Percentiles rank a stretch among this genome's conserved stretches.
Conservation (phyloP, 306 rosid genomes). For the Heteromeles arbutifolia region DNA sequence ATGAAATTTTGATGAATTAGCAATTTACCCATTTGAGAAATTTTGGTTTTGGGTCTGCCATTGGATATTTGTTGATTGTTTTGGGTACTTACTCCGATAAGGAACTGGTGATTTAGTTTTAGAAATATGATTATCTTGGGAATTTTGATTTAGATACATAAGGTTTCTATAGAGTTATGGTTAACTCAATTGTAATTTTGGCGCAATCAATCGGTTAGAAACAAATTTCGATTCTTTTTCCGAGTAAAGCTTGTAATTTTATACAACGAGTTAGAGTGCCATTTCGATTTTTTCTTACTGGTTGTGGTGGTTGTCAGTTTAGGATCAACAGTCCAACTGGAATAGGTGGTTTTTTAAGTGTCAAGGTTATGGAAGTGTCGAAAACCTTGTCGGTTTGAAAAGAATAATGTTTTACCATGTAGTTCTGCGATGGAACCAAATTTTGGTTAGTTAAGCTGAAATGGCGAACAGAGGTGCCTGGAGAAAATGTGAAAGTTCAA, state of each 20-base stretch:
- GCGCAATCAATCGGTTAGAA: background rate
- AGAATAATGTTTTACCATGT: background rate
- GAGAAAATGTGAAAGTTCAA: background rate
- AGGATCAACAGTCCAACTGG: background rate
- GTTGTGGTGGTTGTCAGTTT: background rate
- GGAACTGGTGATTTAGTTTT: background rate
- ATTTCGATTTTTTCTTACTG: background rate
- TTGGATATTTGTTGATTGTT: background rate
- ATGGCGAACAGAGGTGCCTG: background rate
- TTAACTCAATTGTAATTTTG: background rate
- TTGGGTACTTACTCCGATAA: background rate
- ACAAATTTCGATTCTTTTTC: background rate
- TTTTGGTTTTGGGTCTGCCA: background rate
- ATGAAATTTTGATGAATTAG: background rate
- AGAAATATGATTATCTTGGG: background rate
- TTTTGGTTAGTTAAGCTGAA: background rate
- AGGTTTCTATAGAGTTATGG: background rate
- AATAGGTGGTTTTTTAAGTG: background rate
- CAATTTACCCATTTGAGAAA: background rate
- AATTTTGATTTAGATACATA: background rate
- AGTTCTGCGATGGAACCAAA: background rate
- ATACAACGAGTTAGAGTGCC: background rate
- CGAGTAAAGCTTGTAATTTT: background rate
- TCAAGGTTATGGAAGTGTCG: too few species aligned
- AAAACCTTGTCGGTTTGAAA: too few species aligned